Base-by-base conservation (phyloP, 2,329 filamentous ascomycete species). In the Arthrobotrys sinensis region DNA sequence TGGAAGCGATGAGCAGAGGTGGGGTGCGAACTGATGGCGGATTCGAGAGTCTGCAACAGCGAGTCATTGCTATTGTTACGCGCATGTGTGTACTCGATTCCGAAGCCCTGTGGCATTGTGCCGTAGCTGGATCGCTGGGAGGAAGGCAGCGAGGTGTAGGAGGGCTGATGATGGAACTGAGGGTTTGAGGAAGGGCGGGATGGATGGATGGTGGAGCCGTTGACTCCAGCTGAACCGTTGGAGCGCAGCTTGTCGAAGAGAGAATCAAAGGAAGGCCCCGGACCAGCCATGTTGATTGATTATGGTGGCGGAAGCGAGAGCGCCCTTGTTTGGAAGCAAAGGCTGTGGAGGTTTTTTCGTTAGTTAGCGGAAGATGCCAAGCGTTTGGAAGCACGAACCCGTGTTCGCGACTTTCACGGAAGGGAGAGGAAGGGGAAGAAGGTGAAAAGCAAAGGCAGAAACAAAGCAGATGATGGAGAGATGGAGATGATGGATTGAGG, bases 1-100 rank as follows among this genome's bases (percentile, higher is more conserved):
- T 68, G 82, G 81, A 36, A 80, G 81, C 16, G 82, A 80, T 63
- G 85, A 16, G 55, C 55, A 82, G 46, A 79, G 77, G 72, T 62
- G 80, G 73, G 79, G 80, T 71, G 66, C 72, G 67, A 68, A 72
- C 71, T 75, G 76, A 65, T 80, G 79, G 80, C 64, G 68, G 78
- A 64, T 78, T 80, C 57, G 60, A 78, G 53, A 55, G 67, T 71
- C 78, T 79, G 50, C 71, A 79, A 53, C 24, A 64, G 55, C 80
- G 80, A 62, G 66, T 75, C 50, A 55, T 73, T 57, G 60, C 62
- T 67, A 73, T 64, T 70, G 46, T 50, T 76, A 65, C 72, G 72
- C 46, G 65, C 50, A 52, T 76, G 72, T 43, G 53, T 24, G 32
- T 76, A 76, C 40, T 76, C 72, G 64, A 76, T 65, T 4, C 53